A percentile compares a stretch with the other conserved stretches of the same genome.
Evolutionary conservation across 2,329 filamentous ascomycete species (phyloP).

Genomic region (Myriangium duriaei): DNA sequence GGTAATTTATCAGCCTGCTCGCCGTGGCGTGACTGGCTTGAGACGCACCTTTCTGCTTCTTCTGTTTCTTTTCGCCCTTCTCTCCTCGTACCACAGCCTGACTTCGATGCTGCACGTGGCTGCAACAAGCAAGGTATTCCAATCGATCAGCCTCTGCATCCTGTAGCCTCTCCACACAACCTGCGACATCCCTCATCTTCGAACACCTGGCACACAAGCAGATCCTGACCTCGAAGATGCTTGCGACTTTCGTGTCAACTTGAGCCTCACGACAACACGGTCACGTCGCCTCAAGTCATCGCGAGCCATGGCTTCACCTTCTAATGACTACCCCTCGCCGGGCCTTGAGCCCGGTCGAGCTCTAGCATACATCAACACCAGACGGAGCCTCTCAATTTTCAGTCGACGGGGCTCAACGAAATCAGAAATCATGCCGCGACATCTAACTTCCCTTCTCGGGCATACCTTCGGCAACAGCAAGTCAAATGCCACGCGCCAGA

Average conservation of each 20-base stretch:
- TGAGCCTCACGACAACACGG: background rate
- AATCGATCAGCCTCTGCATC: too few species aligned
- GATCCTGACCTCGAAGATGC: too few species aligned
- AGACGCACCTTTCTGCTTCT: too few species aligned
- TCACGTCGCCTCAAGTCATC: background rate
- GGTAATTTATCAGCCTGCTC: too few species aligned
- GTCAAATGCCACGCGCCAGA: constrained; percentile 1
- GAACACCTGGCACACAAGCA: too few species aligned
- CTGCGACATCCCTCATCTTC: too few species aligned
- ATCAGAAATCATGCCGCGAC: constrained; percentile 6
- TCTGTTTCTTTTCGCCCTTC: too few species aligned
- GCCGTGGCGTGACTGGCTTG: too few species aligned
- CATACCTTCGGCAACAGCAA: constrained; percentile 3
- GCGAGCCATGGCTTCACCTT: background rate
- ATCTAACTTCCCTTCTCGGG: constrained; percentile 6
- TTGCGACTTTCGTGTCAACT: background rate
- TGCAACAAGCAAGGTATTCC: too few species aligned
- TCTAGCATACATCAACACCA: constrained; percentile 8
- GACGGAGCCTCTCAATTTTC: constrained; percentile 26
- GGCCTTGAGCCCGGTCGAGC: background rate
- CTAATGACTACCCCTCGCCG: background rate
- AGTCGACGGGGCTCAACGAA: constrained; percentile 19
- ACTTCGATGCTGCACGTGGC: too few species aligned
- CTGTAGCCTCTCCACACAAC: too few species aligned
- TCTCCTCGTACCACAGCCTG: too few species aligned